phyloP scores from a whole-genome alignment of 192 early-diverging fungal genomes.

The Paraglomus occultum region DNA sequence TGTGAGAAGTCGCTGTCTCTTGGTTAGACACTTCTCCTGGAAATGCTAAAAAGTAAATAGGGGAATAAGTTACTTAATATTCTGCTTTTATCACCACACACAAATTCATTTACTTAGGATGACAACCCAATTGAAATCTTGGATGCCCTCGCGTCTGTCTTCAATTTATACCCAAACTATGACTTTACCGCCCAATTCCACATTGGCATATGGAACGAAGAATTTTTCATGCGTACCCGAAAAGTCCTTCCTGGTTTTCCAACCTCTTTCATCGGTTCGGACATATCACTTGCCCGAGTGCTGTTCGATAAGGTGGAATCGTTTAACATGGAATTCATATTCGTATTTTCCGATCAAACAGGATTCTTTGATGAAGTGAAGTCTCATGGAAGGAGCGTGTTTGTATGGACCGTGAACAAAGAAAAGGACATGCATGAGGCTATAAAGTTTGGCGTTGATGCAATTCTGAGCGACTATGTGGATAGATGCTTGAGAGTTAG shows the following conservation, averaged over 20 bases:
- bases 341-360: conserved; percentile 31
- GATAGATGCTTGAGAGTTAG: conserved; percentile 27
- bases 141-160: conserved; percentile 28
- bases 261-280: conserved; percentile 38
- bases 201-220: conserved; percentile 42
- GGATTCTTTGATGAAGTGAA: conserved; percentile 35
- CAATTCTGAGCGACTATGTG: conserved; percentile 37
- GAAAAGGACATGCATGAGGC: conserved; percentile 30
- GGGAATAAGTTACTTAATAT: not conserved
- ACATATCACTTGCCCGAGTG: conserved; percentile 33
- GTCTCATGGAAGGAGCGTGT: conserved; percentile 33
- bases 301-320: conserved; percentile 36
- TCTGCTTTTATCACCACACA: not conserved
- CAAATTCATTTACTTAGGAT: conserved; percentile 25
- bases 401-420: conserved; percentile 45
- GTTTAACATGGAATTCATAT: conserved; percentile 35
- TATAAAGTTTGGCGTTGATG: conserved; percentile 37
- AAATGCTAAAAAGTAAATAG: too few relatives aligned
- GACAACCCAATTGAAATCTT: conserved; percentile 39
- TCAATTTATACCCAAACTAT: conserved; percentile 24
- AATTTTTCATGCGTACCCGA: conserved; percentile 30
- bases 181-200: conserved; percentile 37
- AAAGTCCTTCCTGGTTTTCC: conserved; percentile 34
- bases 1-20: not conserved
- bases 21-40: not conserved